Evolutionary conservation across 2,329 filamentous ascomycete genomes (phyloP).

Genomic region (Fusarium pseudocircinatum): DNA sequence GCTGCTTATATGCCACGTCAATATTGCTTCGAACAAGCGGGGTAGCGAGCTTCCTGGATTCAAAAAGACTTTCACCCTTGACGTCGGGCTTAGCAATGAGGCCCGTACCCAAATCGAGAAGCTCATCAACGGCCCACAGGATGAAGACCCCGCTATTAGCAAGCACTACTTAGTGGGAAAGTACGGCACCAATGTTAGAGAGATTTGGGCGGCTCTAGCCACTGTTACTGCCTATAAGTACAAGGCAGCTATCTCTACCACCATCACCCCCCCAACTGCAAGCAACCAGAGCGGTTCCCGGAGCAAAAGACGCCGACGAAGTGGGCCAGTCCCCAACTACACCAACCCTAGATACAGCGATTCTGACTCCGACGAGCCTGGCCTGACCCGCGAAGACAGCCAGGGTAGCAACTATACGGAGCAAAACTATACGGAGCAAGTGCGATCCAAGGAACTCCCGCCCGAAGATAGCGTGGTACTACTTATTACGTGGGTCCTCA

Average conservation of each 20-base stretch:
- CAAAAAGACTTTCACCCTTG: fast-evolving
- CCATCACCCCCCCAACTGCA: too few relatives aligned
- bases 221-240: neutral
- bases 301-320: too few relatives aligned
- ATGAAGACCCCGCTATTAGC: too few relatives aligned
- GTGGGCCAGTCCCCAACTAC: too few relatives aligned
- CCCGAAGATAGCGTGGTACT: neutral
- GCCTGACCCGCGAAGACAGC: too few relatives aligned
- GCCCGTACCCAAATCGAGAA: neutral
- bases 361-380: too few relatives aligned
- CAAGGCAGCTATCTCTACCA: neutral
- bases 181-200: neutral
- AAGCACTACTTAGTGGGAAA: neutral
- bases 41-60: neutral
- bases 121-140: neutral
- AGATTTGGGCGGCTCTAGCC: neutral
- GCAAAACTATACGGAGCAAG: too few relatives aligned
- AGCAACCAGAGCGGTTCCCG: too few relatives aligned
- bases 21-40: neutral
- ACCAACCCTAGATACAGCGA: too few relatives aligned
- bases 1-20: neutral
- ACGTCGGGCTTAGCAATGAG: neutral
- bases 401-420: too few relatives aligned
- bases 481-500: fast-evolving
- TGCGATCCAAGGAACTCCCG: too few relatives aligned